Evolutionary conservation across 1,284 basidiomycete genomes (phyloP).

Genomic region (Marasmius sp.): DNA sequence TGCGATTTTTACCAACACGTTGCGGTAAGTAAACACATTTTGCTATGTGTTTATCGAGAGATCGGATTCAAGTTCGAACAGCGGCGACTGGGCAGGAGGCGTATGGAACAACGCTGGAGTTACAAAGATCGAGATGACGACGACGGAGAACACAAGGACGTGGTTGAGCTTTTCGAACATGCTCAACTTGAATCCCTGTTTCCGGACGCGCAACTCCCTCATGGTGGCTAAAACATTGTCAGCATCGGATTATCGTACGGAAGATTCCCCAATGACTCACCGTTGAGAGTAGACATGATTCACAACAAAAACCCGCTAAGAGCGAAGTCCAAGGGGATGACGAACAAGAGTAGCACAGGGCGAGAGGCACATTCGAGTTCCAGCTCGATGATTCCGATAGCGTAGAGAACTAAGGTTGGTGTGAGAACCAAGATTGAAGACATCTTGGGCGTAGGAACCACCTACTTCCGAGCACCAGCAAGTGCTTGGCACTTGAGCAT

Average conservation of each 20-base stretch:
- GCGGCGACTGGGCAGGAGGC: constrained; percentile 85
- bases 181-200: constrained; percentile 83
- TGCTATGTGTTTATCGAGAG: constrained; percentile 6
- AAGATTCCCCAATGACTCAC: constrained; percentile 38
- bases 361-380: constrained; percentile 87
- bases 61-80: too few species aligned
- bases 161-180: constrained; percentile 88
- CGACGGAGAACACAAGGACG: constrained; percentile 83
- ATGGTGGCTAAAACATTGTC: constrained; percentile 68
- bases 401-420: constrained; percentile 70
- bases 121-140: constrained; percentile 79
- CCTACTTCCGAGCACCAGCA: constrained; percentile 81
- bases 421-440: constrained; percentile 4
- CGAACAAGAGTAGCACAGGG: constrained; percentile 77
- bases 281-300: constrained; percentile 88
- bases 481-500: constrained; percentile 81
- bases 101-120: constrained; percentile 73
- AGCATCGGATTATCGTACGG: constrained; percentile 3
- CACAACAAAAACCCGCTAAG: constrained; percentile 93
- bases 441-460: background rate
- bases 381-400: constrained; percentile 89
- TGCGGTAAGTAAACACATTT: constrained; percentile 67
- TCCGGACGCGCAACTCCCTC: constrained; percentile 76
- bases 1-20: constrained; percentile 80
- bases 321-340: constrained; percentile 92